Evolutionary conservation across 1,284 basidiomycete species (phyloP), one percentile per base, ranked within the genome.

Genomic region (Leccinum holopus): DNA sequence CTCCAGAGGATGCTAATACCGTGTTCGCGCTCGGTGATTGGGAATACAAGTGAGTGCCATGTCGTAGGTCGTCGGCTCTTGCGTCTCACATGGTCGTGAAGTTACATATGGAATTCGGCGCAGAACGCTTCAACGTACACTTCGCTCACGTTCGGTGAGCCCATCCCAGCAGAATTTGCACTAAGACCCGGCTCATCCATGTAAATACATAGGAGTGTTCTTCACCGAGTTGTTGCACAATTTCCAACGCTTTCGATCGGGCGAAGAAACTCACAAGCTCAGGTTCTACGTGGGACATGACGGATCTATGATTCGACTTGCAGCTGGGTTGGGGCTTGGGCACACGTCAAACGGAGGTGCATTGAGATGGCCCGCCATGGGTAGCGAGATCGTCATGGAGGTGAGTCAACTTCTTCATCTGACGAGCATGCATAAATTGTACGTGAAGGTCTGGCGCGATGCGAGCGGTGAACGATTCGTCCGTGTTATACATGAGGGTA

Each of bases 341-440:
- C 72, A 69, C 44, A 63, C 65, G 10, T 65, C 52, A 16, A 70
- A 70, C 18, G 65, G 63, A 3, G 69, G 67, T 8, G 70, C 71
- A 2, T 67, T 84, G 58, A 76, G 81, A 32, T 84, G 82, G 82
- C 83, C 83, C 1, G 81, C 82, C 0, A 71, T 84, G 55, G 82
- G 83, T 2, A 80, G 79, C 14, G 82, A 84, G 66, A 77, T 84
- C n/a, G 62, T 81, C 55, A 77, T 84, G 72, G 82, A 84, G 78
- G 82, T 79, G 61, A 56, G 80, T 66, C 6, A 2, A 25, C 30
- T 3, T 37, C 28, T 16, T 60, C 3, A 3, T 49, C n/a, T 47
- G 49, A 25, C 60, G 35, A 55, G 2, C 39, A 6, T 10, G 25
- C n/a, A 14, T 63, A 25, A 69, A 55, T 16, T 32, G 5, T 62